phyloP scores from a whole-genome alignment of 2,329 filamentous ascomycete species.

The Beauveria australis region DNA sequence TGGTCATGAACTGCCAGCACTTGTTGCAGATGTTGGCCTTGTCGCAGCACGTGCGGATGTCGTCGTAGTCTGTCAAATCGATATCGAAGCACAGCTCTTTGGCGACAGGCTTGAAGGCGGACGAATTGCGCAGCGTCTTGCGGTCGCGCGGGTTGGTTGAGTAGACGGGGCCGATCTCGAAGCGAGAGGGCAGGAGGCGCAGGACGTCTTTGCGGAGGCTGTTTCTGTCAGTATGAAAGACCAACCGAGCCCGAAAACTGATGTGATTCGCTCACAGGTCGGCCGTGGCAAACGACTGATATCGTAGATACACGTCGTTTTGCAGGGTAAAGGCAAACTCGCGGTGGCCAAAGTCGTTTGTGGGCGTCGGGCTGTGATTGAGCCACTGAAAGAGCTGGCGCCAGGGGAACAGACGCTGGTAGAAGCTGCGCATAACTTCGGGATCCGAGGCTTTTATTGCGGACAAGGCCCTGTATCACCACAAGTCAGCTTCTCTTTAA shows the following conservation, averaged over 20 bases:
- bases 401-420: constrained; percentile 92
- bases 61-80: constrained; percentile 97
- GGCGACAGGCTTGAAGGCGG: constrained; percentile 74
- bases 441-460: constrained; percentile 56
- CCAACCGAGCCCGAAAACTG: background rate
- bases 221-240: constrained; percentile 5
- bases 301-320: constrained; percentile 86
- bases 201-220: constrained; percentile 88
- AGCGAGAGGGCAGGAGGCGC: constrained; percentile 79
- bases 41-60: constrained; percentile 88
- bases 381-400: constrained; percentile 95
- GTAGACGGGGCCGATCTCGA: constrained; percentile 98
- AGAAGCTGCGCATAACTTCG: constrained; percentile 86
- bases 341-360: constrained; percentile 81
- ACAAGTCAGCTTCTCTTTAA: constrained; percentile 8
- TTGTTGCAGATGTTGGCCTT: constrained; percentile 89
- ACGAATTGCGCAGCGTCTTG: constrained; percentile 73
- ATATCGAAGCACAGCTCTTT: constrained; percentile 99
- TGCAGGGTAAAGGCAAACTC: constrained; percentile 96
- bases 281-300: constrained; percentile 58
- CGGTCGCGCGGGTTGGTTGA: constrained; percentile 87
- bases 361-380: constrained; percentile 81
- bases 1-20: constrained; percentile 96
- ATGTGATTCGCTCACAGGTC: constrained; percentile 36
- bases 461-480: constrained; percentile 22